Evolutionary conservation across 1,139 yeast genomes (phyloP).

Genomic region (Debaryomycetaceae sp.): DNA sequence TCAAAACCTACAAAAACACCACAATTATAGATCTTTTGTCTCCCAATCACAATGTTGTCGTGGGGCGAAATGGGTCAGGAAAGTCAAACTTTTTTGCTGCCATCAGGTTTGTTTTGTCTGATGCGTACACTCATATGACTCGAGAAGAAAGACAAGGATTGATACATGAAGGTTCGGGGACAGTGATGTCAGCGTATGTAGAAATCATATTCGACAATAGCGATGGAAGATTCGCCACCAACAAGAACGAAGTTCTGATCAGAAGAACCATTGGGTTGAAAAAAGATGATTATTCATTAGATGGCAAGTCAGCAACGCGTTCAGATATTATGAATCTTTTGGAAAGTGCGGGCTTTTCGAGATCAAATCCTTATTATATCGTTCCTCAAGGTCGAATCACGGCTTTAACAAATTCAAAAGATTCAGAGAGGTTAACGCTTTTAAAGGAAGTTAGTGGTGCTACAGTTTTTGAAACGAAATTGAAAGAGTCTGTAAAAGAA

Average conservation of each 20-base stretch:
- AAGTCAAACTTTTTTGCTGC: slow-evolving; percentile 96
- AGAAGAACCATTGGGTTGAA: slow-evolving; percentile 89
- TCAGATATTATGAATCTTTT: slow-evolving; percentile 78
- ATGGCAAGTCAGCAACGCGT: slow-evolving; percentile 74
- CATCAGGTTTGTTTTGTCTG: slow-evolving; percentile 86
- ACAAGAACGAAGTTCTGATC: slow-evolving; percentile 64
- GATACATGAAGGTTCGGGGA: slow-evolving; percentile 88
- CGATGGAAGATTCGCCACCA: slow-evolving; percentile 72
- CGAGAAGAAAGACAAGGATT: slow-evolving; percentile 86
- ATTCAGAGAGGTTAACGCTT: slow-evolving; percentile 70
- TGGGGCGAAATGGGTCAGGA: slow-evolving; percentile 96
- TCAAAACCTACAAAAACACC: slow-evolving; percentile 87
- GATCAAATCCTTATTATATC: slow-evolving; percentile 89
- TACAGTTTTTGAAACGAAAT: slow-evolving; percentile 77
- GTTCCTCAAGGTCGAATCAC: slow-evolving; percentile 96
- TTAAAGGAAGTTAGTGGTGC: slow-evolving; percentile 96
- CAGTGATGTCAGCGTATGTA: slow-evolving; percentile 90
- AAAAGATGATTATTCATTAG: slow-evolving; percentile 85
- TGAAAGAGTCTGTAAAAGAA: slow-evolving; percentile 75
- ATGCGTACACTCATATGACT: slow-evolving; percentile 84
- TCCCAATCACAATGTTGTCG: slow-evolving; percentile 83
- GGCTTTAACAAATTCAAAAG: slow-evolving; percentile 83
- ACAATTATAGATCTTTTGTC: slow-evolving; percentile 75
- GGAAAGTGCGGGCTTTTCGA: slow-evolving; percentile 90
- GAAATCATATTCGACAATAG: slow-evolving; percentile 83